Evolutionary conservation across 2,329 filamentous ascomycete genomes (phyloP).

Genomic region (Catunica adiposa): DNA sequence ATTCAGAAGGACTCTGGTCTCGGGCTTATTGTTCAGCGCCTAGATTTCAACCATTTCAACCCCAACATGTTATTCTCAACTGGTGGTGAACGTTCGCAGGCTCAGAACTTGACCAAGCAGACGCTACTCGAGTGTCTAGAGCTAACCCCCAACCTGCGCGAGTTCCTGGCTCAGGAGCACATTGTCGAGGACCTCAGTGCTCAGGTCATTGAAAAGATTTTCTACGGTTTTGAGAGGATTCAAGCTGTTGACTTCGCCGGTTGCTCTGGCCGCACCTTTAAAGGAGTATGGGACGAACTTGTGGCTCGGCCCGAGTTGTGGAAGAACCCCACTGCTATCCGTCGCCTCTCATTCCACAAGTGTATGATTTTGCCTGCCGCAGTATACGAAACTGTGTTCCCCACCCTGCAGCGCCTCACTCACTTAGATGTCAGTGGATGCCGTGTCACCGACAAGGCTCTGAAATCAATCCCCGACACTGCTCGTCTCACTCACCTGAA

Average conservation of each 20-base stretch:
- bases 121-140: conserved; percentile 57
- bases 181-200: conserved; percentile 57
- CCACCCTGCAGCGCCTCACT: conserved; percentile 52
- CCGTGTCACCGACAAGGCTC: conserved; percentile 53
- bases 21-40: conserved; percentile 57
- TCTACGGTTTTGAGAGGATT: conserved; percentile 47
- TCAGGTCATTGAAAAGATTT: conserved; percentile 53
- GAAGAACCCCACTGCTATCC: conserved; percentile 30
- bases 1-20: conserved; percentile 49
- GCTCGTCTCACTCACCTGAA: conserved; percentile 64
- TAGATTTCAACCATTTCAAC: conserved; percentile 79
- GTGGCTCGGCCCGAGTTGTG: conserved; percentile 27
- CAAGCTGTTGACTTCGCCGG: conserved; percentile 62
- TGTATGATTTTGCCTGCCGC: conserved; percentile 52
- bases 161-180: conserved; percentile 68
- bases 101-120: conserved; percentile 57
- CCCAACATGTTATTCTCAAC: conserved; percentile 61
- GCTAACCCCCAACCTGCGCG: conserved; percentile 55
- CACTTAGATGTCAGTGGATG: conserved; percentile 70
- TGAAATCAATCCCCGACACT: conserved; percentile 53
- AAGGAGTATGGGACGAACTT: conserved; percentile 43
- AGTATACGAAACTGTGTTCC: conserved; percentile 53
- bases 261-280: conserved; percentile 53
- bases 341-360: conserved; percentile 60
- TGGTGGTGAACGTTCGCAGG: conserved; percentile 56